These are phyloP conservation scores for Lyophyllum shimeji DNA, from an alignment of 768 basidiomycete genomes.

Conservation along the genomic window DNA sequence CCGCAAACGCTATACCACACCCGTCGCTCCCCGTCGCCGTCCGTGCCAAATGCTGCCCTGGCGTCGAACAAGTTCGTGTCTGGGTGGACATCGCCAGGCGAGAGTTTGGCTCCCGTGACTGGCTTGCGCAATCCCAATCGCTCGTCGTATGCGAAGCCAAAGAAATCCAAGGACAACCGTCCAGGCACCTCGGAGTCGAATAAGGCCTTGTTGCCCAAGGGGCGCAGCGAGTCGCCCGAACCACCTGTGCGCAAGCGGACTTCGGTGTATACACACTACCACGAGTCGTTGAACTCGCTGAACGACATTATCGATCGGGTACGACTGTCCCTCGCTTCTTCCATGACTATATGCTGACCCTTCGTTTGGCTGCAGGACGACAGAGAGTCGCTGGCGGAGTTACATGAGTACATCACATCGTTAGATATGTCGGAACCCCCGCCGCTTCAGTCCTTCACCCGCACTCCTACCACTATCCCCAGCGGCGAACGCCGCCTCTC, in stretches of 20 bases:
- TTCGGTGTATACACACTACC: slow-evolving; percentile 75
- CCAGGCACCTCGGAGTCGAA: slow-evolving; percentile 69
- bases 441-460: slow-evolving; percentile 24
- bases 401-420: slow-evolving; percentile 64
- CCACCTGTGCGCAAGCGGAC: slow-evolving; percentile 17
- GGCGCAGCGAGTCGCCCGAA: slow-evolving; percentile 13
- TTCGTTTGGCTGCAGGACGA: slow-evolving; percentile 59
- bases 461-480: neutral
- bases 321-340: slow-evolving; percentile 22
- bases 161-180: slow-evolving; percentile 38
- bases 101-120: slow-evolving; percentile 19
- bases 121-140: slow-evolving; percentile 46
- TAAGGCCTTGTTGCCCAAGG: slow-evolving; percentile 44
- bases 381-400: slow-evolving; percentile 66
- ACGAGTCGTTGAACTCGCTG: slow-evolving; percentile 79
- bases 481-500: slow-evolving; percentile 29
- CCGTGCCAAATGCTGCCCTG: slow-evolving; percentile 15
- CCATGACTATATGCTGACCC: neutral
- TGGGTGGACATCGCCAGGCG: slow-evolving; percentile 20
- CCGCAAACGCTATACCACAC: slow-evolving; percentile 80
- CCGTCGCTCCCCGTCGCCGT: slow-evolving; percentile 44
- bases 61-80: slow-evolving; percentile 13
- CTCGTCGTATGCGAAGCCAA: slow-evolving; percentile 46
- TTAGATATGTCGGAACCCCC: slow-evolving; percentile 19
- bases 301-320: slow-evolving; percentile 79